Evolutionary conservation across 1,284 basidiomycete genomes (phyloP), one percentile per base, ranked within the genome.

Genomic region (Boletellus deceptivus): DNA sequence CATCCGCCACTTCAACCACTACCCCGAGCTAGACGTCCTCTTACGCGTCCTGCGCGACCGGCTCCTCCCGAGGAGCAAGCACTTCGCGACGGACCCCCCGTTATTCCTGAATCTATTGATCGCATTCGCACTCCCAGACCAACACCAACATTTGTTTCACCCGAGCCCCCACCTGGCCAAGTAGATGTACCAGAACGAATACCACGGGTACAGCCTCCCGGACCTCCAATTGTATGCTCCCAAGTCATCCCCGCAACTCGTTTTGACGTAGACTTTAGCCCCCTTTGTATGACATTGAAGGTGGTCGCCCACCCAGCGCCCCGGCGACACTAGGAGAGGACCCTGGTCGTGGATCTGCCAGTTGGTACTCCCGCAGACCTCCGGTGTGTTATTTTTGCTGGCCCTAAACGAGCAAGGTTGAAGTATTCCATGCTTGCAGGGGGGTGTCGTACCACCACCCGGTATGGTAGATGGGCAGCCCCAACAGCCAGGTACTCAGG

Each of bases 401-500:
- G 7, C 24, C 42, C 16, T 25, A 41, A 35, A 5, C 4, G 11
- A 43, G 18, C 11, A 11, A 1, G 3, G 5, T 35, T 54, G 25
- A 61, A 13, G 25, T 31, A 20, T 50, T 22, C 42, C 31, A 1
- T 29, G 3, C 50, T 47, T 24, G 47, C 13, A 71, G 68, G 40
- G 31, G 2, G 60, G 60, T 25, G 38, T 55, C 33, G 46, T 54
- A 6, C 70, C 68, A 16, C 70, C 70, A 29, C 62, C 56, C 0
- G 65, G 59, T 44, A 14, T 29, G 24, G 16, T 70, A 17, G 54
- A 49, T 18, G 57, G 50, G 2, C 55, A 34, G 27, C 43, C 52
- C 20, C 45, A 50, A 44, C 59, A 52, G 53, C 49, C 58, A 49
- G 54, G 53, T 24, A 50, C 48, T 37, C 52, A 48, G 11, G 49